Evolutionary conservation across 169 alveolate genomes (phyloP).

Genomic region (Cryptosporidium xiaoi): DNA sequence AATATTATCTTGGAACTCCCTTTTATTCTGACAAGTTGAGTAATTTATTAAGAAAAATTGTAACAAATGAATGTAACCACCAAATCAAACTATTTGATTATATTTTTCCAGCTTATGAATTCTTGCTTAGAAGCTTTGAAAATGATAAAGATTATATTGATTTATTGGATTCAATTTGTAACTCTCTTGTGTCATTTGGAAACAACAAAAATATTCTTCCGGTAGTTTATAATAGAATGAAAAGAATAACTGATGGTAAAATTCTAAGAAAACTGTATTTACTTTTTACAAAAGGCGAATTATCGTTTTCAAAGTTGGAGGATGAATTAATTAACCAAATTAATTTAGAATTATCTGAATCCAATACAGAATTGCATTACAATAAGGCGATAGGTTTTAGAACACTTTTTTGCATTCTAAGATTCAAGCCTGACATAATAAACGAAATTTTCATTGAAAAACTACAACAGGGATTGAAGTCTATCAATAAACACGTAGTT

Average conservation of each 20-base stretch:
- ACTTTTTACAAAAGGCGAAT: constrained; percentile 56
- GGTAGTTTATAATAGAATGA: constrained; percentile 20
- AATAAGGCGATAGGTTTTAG: background rate
- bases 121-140: constrained; percentile 1
- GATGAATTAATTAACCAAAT: constrained; percentile 4
- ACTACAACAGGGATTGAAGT: constrained; percentile 50
- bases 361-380: background rate
- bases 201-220: constrained; percentile 49
- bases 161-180: constrained; percentile 6
- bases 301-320: constrained; percentile 61
- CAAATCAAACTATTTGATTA: constrained; percentile 36
- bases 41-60: background rate
- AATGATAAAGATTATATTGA: background rate
- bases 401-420: constrained; percentile 26
- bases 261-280: constrained; percentile 1
- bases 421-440: constrained; percentile 62
- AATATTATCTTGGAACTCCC: background rate
- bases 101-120: constrained; percentile 22
- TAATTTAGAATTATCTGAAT: constrained; percentile 16
- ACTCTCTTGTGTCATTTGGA: constrained; percentile 29
- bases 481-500: constrained; percentile 26
- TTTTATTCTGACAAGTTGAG: background rate
- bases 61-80: background rate
- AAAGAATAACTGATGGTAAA: background rate
- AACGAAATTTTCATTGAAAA: constrained; percentile 39